Percentiles rank a stretch among this genome's conserved stretches.
phyloP scores from a whole-genome alignment of 1,284 basidiomycete species.

The Phylloporus sp. region DNA sequence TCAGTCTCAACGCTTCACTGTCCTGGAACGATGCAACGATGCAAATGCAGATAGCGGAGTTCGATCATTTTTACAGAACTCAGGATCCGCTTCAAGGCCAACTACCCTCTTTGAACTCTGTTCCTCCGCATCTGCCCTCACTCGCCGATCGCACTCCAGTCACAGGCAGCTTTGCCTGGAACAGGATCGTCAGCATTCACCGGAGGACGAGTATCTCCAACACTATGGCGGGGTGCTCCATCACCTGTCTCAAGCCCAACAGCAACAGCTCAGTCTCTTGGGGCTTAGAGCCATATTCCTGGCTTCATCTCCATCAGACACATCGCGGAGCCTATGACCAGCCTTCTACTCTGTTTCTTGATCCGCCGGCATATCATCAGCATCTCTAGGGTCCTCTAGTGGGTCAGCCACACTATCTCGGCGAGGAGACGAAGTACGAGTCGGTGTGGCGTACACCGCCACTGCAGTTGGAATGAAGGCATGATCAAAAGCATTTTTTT shows the following conservation, averaged over 20 bases:
- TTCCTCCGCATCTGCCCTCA: slow-evolving; percentile 53
- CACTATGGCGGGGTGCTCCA: slow-evolving; percentile 37
- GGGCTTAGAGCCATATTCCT: slow-evolving; percentile 39
- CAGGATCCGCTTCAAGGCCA: slow-evolving; percentile 50
- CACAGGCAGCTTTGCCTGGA: slow-evolving; percentile 37
- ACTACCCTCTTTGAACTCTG: slow-evolving; percentile 58
- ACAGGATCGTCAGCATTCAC: slow-evolving; percentile 37
- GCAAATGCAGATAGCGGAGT: slow-evolving; percentile 46
- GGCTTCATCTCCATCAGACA: slow-evolving; percentile 44
- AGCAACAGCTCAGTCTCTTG: slow-evolving; percentile 33
- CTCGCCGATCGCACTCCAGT: slow-evolving; percentile 50
- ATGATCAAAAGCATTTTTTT: slow-evolving; percentile 7
- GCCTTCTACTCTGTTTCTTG: slow-evolving; percentile 14
- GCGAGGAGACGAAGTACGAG: slow-evolving; percentile 45
- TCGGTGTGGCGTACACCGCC: slow-evolving; percentile 40
- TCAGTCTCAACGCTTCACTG: slow-evolving; percentile 78
- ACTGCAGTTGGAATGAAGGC: slow-evolving; percentile 45
- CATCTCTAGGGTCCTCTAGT: slow-evolving; percentile 42
- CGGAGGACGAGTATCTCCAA: slow-evolving; percentile 45
- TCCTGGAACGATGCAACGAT: slow-evolving; percentile 87
- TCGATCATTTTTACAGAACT: slow-evolving; percentile 47
- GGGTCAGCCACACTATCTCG: slow-evolving; percentile 40
- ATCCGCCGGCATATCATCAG: slow-evolving; percentile 39
- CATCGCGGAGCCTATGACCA: slow-evolving; percentile 44
- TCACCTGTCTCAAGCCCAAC: slow-evolving; percentile 36